A percentile compares a stretch with the other conserved stretches of the same genome.
phyloP scores from a whole-genome alignment of 2,329 filamentous ascomycete species.

The Beauveria rudraprayagi region DNA sequence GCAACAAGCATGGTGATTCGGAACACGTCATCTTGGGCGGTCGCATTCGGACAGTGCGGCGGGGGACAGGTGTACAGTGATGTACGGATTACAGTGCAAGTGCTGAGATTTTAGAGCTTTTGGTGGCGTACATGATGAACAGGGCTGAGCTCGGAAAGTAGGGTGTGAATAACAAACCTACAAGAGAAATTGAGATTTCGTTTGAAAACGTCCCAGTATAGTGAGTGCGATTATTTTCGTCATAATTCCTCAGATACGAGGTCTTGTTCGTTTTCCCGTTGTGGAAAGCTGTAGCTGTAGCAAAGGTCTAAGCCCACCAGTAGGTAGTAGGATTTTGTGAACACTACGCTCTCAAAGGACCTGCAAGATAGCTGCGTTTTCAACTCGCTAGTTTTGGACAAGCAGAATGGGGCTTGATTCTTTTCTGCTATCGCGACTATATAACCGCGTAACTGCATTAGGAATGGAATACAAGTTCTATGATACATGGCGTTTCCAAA shows the following conservation, averaged over 20 bases:
- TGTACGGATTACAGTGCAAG: no score
- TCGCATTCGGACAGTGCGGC: slow-evolving; percentile 5
- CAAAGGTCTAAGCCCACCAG: no score
- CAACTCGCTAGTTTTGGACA: slow-evolving; percentile 10
- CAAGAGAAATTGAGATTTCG: no score
- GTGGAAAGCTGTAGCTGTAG: no score
- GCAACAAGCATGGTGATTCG: neutral
- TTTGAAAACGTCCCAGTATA: no score
- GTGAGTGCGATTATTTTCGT: no score
- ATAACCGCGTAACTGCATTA: neutral
- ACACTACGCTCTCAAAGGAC: neutral
- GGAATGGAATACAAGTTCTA: neutral
- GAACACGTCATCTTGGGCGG: neutral
- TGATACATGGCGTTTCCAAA: no score
- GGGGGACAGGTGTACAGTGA: neutral
- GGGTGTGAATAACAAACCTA: no score
- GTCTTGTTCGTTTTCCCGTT: no score
- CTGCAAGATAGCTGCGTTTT: slow-evolving; percentile 11
- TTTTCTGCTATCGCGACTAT: neutral
- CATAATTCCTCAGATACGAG: no score
- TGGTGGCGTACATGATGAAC: neutral
- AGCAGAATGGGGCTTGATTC: slow-evolving; percentile 9
- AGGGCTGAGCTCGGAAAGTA: neutral
- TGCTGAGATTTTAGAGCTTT: neutral
- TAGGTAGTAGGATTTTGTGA: neutral